Base-by-base conservation (phyloP, 2,329 filamentous ascomycete genomes). In the Dothideomycetes sp. region DNA sequence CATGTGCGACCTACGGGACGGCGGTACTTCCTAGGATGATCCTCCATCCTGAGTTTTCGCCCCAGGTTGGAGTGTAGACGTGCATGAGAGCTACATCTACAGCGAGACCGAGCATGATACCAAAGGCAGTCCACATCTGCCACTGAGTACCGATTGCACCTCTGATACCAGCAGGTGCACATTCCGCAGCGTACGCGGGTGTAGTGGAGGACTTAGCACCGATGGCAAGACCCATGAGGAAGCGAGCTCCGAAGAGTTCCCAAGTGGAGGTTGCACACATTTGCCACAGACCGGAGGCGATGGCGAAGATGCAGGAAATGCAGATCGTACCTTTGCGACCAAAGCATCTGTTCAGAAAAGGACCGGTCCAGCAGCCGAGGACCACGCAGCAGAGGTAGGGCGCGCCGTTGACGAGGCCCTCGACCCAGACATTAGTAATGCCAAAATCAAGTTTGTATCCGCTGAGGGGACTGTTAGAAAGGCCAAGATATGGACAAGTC, bases 301-400 rank as follows among this genome's bases (percentile, higher is more conserved):
- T 35, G 19, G 53, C 31, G 14, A 33, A 33, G 31, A 27, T 7
- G 22, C 22, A 27, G 7, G 22, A 27, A 12, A 27, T 27, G 22
- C 7, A 27, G 12, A 27, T 27, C 12, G 22, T 27, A 7, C 22
- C 22, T 27, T 27, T 27, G 12, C 22, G 22, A 12, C 22, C 22
- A 12, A 27, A 27, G 22, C 7, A 12, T 7, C 12, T 27, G 12
- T 27, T 27, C 22, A 27, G 12, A 12, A 27, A 27, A 27, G 22
- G 22, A 7, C 7, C 22, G 12, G 22, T 27, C 81, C 82, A 86
- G 58, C 80, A 85, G 15, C 81, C 79, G 35, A 81, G 57, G 32
- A 83, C 58, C 3, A 79, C 77, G 47, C 77, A 84, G 60, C 76
- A 79, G 2, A 84, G 70, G 46, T 80, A 79, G 0, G 75, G 75